Base-by-base conservation (phyloP, 306 rosid genomes). In the Hippophae gyantsensis region DNA sequence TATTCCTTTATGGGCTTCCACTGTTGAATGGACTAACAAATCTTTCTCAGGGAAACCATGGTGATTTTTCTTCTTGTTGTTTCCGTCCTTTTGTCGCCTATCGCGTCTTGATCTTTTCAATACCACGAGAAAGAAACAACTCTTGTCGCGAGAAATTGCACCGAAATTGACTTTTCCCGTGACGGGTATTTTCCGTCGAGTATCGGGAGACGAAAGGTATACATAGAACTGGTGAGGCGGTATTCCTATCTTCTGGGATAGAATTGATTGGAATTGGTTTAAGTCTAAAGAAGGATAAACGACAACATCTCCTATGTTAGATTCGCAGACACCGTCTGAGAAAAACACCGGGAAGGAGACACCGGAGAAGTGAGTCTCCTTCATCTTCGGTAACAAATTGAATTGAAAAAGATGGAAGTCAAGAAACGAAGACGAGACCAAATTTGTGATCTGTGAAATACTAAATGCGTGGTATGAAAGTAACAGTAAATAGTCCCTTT, bases 161-260 rank as follows among this genome's bases (percentile, higher is more conserved):
- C 67, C 59, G 69, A 89, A 70, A 72, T 81, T 77, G 75, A 76
- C 41, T 69, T 79, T 83, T 3, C 73, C 74, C 3, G 80, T 83
- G 66, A 85, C 41, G 0, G 83, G 96, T 14, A 77, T 72, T 58
- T 72, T 66, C 56, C 72, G 69, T 60, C 64, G 69, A n/a, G 60
- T 56, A 5, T 60, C 67, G 11, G 58, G 6, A 14, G 76, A 59
- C 56, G 79, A 69, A 49, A 89, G 54, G 44, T 66, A 83, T 26
- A 76, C 76, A 6, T 85, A 66, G 71, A 83, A 81, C 43, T 75
- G 82, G 58, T 78, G 72, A 7, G 85, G 68, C 5, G 86, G 65
- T 72, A 85, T 73, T 65, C 88, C 85, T 65, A 85, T 77, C 83
- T 50, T 71, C 54, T 64, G 62, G 71, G 85, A 73, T 48, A 83